These are phyloP conservation scores for Cicer chorassanicum DNA, from an alignment of 306 rosid species.

Conservation along the genomic window DNA sequence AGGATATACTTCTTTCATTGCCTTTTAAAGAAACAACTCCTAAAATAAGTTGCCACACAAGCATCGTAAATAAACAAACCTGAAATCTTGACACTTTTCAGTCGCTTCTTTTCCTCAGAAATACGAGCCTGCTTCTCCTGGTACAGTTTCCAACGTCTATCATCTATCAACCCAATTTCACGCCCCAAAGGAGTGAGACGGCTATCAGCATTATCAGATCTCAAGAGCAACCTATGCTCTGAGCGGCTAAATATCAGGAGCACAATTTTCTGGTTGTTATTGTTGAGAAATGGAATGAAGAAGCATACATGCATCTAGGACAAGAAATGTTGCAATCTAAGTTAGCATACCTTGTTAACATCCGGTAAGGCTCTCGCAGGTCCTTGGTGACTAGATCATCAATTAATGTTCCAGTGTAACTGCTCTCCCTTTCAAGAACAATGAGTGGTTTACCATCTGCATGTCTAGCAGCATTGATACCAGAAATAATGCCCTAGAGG, in stretches of 20 bases:
- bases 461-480: conserved; percentile 91
- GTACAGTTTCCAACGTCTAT: conserved; percentile 90
- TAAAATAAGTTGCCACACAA: conserved; percentile 28
- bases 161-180: conserved; percentile 93
- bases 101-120: conserved; percentile 84
- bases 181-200: conserved; percentile 92
- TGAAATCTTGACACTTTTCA: conserved; percentile 79
- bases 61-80: conserved; percentile 53
- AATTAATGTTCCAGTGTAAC: conserved; percentile 85
- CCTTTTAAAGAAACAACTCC: conserved; percentile 25
- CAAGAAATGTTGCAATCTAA: conserved; percentile 17
- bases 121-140: conserved; percentile 85
- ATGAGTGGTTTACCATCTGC: conserved; percentile 81
- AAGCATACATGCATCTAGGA: conserved; percentile 34
- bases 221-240: conserved; percentile 92
- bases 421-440: conserved; percentile 96
- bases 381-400: conserved; percentile 65
- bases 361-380: conserved; percentile 55
- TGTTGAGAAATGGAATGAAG: conserved; percentile 15
- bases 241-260: conserved; percentile 73
- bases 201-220: conserved; percentile 97
- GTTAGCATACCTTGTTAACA: conserved; percentile 53
- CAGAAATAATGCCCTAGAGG: conserved; percentile 84
- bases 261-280: not conserved
- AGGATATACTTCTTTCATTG: conserved; percentile 34